Base-by-base conservation (phyloP, 495 filamentous ascomycete genomes). In the Trichoderma orchidacearum region DNA sequence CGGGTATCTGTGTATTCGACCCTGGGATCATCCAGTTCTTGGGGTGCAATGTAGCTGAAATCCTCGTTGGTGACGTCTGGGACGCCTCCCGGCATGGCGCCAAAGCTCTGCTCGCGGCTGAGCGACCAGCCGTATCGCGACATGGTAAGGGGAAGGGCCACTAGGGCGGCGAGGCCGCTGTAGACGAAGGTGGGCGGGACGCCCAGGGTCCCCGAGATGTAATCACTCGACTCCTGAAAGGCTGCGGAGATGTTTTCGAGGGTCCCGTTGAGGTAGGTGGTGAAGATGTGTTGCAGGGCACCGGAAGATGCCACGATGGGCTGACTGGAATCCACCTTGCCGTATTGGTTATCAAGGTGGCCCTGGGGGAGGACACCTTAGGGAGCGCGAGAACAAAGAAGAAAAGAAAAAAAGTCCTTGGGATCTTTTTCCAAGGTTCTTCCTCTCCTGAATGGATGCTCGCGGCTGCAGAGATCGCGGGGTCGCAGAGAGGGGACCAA, bases 31-130 rank as follows among this genome's bases (percentile, higher is more conserved):
- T 79, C 74, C 51, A 85, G 71, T 57, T 90, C 85, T 54, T 84
- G 82, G 8, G 81, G 79, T 9, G 83, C 85, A 66, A 93, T 86
- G 71, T 96, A 95, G 62, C 79, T 82, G 68, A 84, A 95, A 64
- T 92, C 86, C 11, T 78, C 79, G 53, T 91, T 87, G 65, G 78
- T 85, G 59, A 93, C 83, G 58, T 83, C 72, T 8, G 84, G 82
- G 18, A 70, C 66, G 56, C 65, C 68, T 17, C 66, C 67, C 12
- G 75, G 66, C 32, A 75, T 73, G 30, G 80, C 76, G 51, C 80
- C 80, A 54, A 82, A 66, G 32, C 32, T 55, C 57, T 70, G 73
- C 57, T 77, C 79, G 61, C 79, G 70, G 54, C 64, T 67, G 35
- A 59, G 55, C 38, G 78, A 67, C 66, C 79, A 82, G 60, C 77